Evolutionary conservation across 1,284 basidiomycete species (phyloP).

Genomic region (Blastosporella zonata): DNA sequence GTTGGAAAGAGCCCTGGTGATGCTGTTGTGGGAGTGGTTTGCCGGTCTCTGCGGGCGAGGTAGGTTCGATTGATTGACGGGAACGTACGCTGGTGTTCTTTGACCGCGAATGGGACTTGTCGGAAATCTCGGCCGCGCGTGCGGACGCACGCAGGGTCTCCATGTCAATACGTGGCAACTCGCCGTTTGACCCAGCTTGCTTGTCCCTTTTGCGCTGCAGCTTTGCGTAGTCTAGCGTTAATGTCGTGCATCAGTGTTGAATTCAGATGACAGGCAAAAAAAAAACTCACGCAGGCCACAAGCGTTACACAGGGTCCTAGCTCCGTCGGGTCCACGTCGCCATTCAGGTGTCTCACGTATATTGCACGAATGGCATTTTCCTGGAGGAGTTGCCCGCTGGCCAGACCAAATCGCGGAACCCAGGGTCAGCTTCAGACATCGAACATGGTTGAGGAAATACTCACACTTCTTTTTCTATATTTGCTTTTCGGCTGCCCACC

Average conservation of each 20-base stretch:
- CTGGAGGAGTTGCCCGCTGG: conserved; percentile 77
- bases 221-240: conserved; percentile 66
- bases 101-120: conserved; percentile 29
- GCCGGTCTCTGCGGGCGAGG: conserved; percentile 23
- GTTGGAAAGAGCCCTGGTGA: conserved; percentile 57
- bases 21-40: conserved; percentile 39
- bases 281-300: conserved; percentile 72
- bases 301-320: conserved; percentile 77
- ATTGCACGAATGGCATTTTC: conserved; percentile 81
- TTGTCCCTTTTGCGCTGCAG: conserved; percentile 73
- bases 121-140: conserved; percentile 48
- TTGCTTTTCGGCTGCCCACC: conserved; percentile 66
- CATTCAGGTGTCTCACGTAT: conserved; percentile 84
- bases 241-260: conserved; percentile 10
- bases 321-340: conserved; percentile 76
- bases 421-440: conserved; percentile 22
- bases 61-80: conserved; percentile 19
- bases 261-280: conserved; percentile 14
- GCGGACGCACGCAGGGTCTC: conserved; percentile 71
- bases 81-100: conserved; percentile 21
- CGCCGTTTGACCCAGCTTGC: conserved; percentile 47
- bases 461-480: conserved; percentile 77
- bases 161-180: conserved; percentile 60
- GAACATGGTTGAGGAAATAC: conserved; percentile 24
- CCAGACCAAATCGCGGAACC: conserved; percentile 31